Base-by-base conservation (phyloP, 2,329 filamentous ascomycete species). In the Zasmidium citrigriseum region DNA sequence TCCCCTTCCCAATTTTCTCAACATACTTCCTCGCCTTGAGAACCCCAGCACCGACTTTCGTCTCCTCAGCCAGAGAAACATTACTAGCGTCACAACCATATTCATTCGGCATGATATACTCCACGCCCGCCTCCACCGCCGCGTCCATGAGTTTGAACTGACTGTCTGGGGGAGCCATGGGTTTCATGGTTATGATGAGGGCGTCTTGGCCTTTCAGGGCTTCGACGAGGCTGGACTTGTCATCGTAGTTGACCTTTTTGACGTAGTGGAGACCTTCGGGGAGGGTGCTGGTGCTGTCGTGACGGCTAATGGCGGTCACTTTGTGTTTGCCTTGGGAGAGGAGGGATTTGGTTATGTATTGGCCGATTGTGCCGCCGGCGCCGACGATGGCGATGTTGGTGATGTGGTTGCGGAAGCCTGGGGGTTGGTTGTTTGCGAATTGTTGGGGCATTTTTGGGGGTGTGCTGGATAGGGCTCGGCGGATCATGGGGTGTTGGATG, bases 301-400 rank as follows among this genome's bases (percentile, higher is more conserved):
- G 54, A n/a, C 76, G 75, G n/a, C 75, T 73, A 44, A 78, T 66
- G 55, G 76, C 73, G 1, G 76, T 77, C 54, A 78, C 57, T 18
- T 60, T 66, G 61, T 74, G 69, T 48, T 69, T 70, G 55, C 68
- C 68, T 23, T 63, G 64, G 18, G 64, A 61, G 38, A 74, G 63
- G 18, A 77, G 63, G 12, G 66, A 67, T 27, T 67, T 63, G 23
- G 67, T 64, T 11, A 75, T 70, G 54, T 64, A 68, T 52, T 68
- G 71, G 55, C 73, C 74, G 38, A 66, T 50, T 53, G 68, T 61
- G 47, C 73, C 73, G 27, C 66, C 68, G 20, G 46, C 75, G 29
- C 75, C 76, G 25, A 77, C 71, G 46, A 78, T 69, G 21, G 75
- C 75, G 38, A 78, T 65, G 27, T 70, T 75, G 29, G 70, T 63